Percentiles rank a stretch among this genome's conserved stretches.
These are phyloP conservation scores for Elsinoe australis DNA, from an alignment of 2,329 filamentous ascomycete genomes.

Conservation along the genomic window DNA sequence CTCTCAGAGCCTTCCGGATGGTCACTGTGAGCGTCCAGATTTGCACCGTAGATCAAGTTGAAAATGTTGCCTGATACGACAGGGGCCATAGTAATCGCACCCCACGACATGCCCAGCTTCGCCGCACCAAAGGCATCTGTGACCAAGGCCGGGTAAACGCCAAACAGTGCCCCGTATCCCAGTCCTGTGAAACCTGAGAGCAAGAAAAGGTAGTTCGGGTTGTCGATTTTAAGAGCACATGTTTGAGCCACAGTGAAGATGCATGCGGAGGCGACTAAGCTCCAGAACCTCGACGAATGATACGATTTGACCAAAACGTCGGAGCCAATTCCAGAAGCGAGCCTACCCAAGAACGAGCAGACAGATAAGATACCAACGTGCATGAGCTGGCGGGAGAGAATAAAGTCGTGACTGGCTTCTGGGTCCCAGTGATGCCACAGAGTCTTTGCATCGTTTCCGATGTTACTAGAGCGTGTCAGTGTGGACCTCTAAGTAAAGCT, in stretches of 20 bases:
- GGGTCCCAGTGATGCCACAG: slow-evolving; percentile 83
- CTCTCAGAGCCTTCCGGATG: slow-evolving; percentile 42
- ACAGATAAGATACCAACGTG: slow-evolving; percentile 93
- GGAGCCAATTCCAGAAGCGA: slow-evolving; percentile 71
- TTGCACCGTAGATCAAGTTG: slow-evolving; percentile 78
- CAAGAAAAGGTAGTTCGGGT: slow-evolving; percentile 67
- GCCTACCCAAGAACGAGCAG: slow-evolving; percentile 73
- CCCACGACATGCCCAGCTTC: slow-evolving; percentile 92
- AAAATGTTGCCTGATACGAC: slow-evolving; percentile 85
- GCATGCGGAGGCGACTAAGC: slow-evolving; percentile 65
- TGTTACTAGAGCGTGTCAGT: slow-evolving; percentile 59
- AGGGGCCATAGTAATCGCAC: slow-evolving; percentile 82
- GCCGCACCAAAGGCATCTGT: slow-evolving; percentile 87
- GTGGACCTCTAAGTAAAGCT: background rate
- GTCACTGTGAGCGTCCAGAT: slow-evolving; percentile 75
- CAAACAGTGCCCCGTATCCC: slow-evolving; percentile 88
- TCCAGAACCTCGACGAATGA: slow-evolving; percentile 81
- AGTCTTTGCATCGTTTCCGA: slow-evolving; percentile 77
- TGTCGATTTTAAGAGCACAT: slow-evolving; percentile 63
- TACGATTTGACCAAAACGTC: slow-evolving; percentile 80
- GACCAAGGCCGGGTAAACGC: slow-evolving; percentile 78
- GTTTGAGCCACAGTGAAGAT: slow-evolving; percentile 77
- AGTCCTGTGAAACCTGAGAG: slow-evolving; percentile 80
- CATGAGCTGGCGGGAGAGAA: slow-evolving; percentile 74
- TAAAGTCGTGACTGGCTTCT: slow-evolving; percentile 61